Conservation (phyloP, 2,329 filamentous ascomycete species). For the Camillea tinctor region DNA sequence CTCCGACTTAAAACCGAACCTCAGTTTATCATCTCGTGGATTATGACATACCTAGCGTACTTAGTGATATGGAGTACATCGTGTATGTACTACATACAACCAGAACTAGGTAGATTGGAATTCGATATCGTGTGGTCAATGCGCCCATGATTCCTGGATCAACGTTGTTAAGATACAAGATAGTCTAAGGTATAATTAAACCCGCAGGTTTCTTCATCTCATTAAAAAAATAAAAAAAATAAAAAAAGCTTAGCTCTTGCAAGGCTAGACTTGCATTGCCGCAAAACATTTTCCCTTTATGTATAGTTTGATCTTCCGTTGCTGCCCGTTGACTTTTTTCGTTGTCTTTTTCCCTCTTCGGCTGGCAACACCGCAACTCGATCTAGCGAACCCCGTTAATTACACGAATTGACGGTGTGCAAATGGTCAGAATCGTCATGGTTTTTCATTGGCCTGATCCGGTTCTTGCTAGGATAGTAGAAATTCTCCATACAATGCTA, state of each 20-base stretch:
- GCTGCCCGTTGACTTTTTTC: background rate
- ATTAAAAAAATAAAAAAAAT: too few relatives aligned
- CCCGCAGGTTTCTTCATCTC: too few relatives aligned
- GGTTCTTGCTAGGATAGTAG: background rate
- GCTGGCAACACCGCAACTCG: background rate
- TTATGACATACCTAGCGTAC: background rate
- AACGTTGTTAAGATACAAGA: background rate
- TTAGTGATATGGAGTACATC: background rate
- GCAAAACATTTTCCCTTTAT: background rate
- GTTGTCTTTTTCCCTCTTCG: background rate
- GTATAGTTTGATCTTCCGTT: background rate
- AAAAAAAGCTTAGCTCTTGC: background rate
- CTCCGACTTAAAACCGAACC: background rate
- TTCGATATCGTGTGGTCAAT: background rate
- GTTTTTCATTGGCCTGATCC: background rate
- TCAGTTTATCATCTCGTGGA: background rate
- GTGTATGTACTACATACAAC: background rate
- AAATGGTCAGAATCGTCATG: background rate
- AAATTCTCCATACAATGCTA: background rate
- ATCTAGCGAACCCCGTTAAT: background rate
- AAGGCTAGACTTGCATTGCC: background rate
- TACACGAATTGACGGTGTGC: slow-evolving; percentile 5
- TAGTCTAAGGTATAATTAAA: too few relatives aligned
- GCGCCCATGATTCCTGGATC: background rate
- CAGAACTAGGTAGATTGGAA: too few relatives aligned